A percentile compares a stretch with the other conserved stretches of the same genome.
phyloP scores from a whole-genome alignment of 2,329 filamentous ascomycete genomes.

The Diaporthe capsici region DNA sequence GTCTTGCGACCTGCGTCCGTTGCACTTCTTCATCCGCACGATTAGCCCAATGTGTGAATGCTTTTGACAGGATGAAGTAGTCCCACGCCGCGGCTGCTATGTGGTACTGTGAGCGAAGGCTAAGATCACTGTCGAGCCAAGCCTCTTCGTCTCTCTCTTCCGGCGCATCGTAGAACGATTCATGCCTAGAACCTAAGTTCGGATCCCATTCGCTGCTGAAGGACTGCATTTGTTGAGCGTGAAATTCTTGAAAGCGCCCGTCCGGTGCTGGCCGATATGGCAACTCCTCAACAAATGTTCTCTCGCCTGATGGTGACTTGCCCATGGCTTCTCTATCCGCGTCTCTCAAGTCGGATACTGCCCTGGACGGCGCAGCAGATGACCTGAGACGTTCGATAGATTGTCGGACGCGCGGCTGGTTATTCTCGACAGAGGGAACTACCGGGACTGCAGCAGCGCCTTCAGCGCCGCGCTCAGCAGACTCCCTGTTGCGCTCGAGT shows the following conservation, averaged over 20 bases:
- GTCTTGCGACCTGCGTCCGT: constrained; percentile 76
- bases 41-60: constrained; percentile 78
- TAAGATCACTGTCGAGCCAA: constrained; percentile 53
- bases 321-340: constrained; percentile 20
- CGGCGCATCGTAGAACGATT: constrained; percentile 33
- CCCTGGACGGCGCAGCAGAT: constrained; percentile 4
- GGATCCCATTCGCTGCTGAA: constrained; percentile 31
- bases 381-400: constrained; percentile 39
- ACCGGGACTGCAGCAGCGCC: constrained; percentile 5
- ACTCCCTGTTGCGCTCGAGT: constrained; percentile 31
- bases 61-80: constrained; percentile 74
- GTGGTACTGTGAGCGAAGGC: constrained; percentile 39
- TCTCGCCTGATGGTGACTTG: constrained; percentile 38
- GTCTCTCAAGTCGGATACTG: constrained; percentile 3
- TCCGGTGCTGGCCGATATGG: constrained; percentile 27
- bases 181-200: constrained; percentile 50
- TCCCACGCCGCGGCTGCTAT: constrained; percentile 71
- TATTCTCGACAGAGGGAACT: constrained; percentile 22
- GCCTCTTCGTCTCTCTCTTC: constrained; percentile 49
- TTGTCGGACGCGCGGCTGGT: constrained; percentile 39
- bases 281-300: constrained; percentile 38
- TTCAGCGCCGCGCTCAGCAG: neutral
- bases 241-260: constrained; percentile 25
- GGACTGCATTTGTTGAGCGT: constrained; percentile 20
- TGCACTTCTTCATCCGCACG: constrained; percentile 75